Evolutionary conservation across 257 asterid species (phyloP).

Genomic region (Fraxinus pennsylvanica): DNA sequence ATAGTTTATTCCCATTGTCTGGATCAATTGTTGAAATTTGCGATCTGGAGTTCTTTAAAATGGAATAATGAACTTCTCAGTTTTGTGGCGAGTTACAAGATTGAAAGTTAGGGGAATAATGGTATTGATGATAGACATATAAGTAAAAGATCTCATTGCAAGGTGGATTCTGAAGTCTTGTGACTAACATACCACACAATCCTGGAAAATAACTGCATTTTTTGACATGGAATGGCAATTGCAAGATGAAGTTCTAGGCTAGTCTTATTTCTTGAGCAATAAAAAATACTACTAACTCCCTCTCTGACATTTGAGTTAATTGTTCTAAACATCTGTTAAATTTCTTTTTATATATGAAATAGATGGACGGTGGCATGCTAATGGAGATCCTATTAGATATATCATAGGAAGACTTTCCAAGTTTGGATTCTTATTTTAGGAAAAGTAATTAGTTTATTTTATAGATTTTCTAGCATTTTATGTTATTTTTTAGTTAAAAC

Average conservation of each 20-base stretch:
- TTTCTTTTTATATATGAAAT: neutral
- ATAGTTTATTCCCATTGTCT: neutral
- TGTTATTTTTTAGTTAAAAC: neutral
- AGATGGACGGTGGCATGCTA: neutral
- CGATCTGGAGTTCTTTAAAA: conserved; percentile 11
- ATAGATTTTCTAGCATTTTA: neutral
- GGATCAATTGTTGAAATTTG: neutral
- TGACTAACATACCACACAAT: neutral
- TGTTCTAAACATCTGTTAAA: neutral
- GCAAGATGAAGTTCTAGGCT: conserved; percentile 7
- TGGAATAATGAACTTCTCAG: conserved; percentile 1
- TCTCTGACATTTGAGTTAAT: conserved; percentile 2
- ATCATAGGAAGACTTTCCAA: neutral
- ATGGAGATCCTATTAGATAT: neutral
- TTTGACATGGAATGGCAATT: neutral
- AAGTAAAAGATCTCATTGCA: neutral
- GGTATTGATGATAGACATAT: neutral
- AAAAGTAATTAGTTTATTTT: neutral
- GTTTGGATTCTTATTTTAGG: neutral
- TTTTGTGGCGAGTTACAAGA: neutral
- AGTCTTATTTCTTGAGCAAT: neutral
- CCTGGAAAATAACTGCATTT: neutral
- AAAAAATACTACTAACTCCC: neutral
- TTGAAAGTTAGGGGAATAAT: neutral
- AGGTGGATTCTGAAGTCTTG: neutral